A percentile compares a stretch with the other conserved stretches of the same genome.
phyloP scores from a whole-genome alignment of 345 rosid genomes.

The Pelargonium nanum region DNA sequence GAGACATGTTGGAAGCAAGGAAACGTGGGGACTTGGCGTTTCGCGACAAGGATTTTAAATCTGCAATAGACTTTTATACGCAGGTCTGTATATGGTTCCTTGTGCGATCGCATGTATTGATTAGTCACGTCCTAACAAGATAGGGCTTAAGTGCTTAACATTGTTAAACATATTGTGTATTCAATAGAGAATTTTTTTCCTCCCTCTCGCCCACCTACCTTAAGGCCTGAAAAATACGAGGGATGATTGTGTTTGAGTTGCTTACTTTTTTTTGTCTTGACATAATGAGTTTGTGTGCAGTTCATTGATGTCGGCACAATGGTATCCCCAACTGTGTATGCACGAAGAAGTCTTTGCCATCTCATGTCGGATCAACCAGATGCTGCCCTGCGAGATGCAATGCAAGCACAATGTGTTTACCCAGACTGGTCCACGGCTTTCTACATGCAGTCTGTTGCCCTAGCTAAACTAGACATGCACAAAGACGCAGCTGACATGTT shows the following conservation, averaged over 20 bases:
- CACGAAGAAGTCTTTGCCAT: slow-evolving; percentile 65
- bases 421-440: slow-evolving; percentile 88
- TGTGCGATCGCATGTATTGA: no score
- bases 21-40: slow-evolving; percentile 80
- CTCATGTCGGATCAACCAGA: slow-evolving; percentile 72
- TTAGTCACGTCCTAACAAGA: neutral
- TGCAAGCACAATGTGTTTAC: slow-evolving; percentile 85
- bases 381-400: slow-evolving; percentile 85
- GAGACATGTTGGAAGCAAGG: slow-evolving; percentile 83
- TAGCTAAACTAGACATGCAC: slow-evolving; percentile 74
- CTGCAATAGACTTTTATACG: slow-evolving; percentile 73
- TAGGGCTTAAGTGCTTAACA: no score
- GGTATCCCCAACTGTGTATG: slow-evolving; percentile 80
- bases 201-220: no score
- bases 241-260: neutral
- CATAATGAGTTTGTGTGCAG: slow-evolving; percentile 22
- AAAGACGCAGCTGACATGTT: slow-evolving; percentile 75
- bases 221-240: no score
- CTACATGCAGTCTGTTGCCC: slow-evolving; percentile 83
- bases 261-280: neutral
- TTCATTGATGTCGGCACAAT: slow-evolving; percentile 77
- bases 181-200: no score
- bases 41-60: slow-evolving; percentile 48
- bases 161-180: no score
- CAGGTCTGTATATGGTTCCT: no score